Evolutionary conservation across 331 rosid genomes (phyloP), one percentile per base, ranked within the genome.

Genomic region (Dryas integrifolia): DNA sequence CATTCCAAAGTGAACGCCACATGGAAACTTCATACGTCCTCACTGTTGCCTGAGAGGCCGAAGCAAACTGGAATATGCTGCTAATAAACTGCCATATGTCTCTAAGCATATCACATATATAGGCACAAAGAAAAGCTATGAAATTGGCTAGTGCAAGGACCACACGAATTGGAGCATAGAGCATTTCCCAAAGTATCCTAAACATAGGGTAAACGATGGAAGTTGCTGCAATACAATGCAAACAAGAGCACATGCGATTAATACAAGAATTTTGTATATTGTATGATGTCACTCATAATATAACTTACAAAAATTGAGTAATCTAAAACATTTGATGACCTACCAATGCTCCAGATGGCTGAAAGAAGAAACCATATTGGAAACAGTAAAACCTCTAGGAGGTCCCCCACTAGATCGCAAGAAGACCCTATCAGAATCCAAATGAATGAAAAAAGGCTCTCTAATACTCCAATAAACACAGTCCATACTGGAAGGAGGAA

Each of bases 1-100:
- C 98, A 77, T 81, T 88, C 98, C 98, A 94, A 70, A 94, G 96
- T 58, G 92, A 73, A 50, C 88, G 96, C 96, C 92, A 94, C 62
- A 89, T 66, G 64, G 99, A 92, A 75, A 83, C 86, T 87, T 92
- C 96, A 72, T 73, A 72, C 9, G 86, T 69, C 71, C 49, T 74
- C 60, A 89, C 84, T 58, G 97, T 61, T 63, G 82, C 90, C 82
- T 86, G 90, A 53, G 97, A 82, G 52, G 90, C 84, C 5, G 98
- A 84, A 65, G 86, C 96, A 76, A 91, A 64, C 83, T 78, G 83
- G 73, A 85, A 73, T 35, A 91, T 71, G 75, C 84, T 69, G 80
- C 92, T 76, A 59, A 82, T 35, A 80, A 91, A 75, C 73, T 78
- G 71, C 92, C 89, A 87, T 1, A 83, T 16, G 21, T 85, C 86